Conservation (phyloP, 768 basidiomycete species). For the Tylopilus rubrobrunneus region DNA sequence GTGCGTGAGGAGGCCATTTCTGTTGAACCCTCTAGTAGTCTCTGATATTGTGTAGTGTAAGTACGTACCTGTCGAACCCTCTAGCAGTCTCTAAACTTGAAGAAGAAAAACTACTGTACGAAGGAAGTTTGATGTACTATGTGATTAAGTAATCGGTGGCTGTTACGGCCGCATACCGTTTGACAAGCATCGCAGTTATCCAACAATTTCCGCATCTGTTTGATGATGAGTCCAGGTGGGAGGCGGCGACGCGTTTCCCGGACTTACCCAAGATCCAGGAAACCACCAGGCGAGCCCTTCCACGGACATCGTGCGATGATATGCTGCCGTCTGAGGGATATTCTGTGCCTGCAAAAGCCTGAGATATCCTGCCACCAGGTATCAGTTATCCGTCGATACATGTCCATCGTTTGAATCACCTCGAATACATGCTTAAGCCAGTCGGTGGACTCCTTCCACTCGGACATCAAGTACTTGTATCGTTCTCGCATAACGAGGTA, state of each 20-base stretch:
- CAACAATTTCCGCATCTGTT: conserved; percentile 58
- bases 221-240: neutral
- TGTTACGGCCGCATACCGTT: too few species aligned
- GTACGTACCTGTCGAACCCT: too few species aligned
- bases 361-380: conserved; percentile 62
- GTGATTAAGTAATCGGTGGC: too few species aligned
- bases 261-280: conserved; percentile 81
- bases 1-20: conserved; percentile 85
- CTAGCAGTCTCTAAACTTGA: too few species aligned
- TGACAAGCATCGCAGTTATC: too few species aligned
- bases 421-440: conserved; percentile 90
- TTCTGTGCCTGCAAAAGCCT: conserved; percentile 42
- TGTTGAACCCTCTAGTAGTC: too few species aligned
- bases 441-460: conserved; percentile 81
- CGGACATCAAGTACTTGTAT: conserved; percentile 69
- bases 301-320: conserved; percentile 37
- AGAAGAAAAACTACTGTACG: too few species aligned
- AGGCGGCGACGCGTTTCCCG: neutral
- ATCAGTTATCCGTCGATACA: neutral
- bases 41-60: too few species aligned
- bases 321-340: neutral
- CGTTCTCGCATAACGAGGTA: conserved; percentile 85
- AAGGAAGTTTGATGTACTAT: too few species aligned
- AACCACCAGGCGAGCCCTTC: conserved; percentile 72
- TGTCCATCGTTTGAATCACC: conserved; percentile 35